Conservation (phyloP, 2,329 filamentous ascomycete species). For the Pseudopyricularia javanii region DNA sequence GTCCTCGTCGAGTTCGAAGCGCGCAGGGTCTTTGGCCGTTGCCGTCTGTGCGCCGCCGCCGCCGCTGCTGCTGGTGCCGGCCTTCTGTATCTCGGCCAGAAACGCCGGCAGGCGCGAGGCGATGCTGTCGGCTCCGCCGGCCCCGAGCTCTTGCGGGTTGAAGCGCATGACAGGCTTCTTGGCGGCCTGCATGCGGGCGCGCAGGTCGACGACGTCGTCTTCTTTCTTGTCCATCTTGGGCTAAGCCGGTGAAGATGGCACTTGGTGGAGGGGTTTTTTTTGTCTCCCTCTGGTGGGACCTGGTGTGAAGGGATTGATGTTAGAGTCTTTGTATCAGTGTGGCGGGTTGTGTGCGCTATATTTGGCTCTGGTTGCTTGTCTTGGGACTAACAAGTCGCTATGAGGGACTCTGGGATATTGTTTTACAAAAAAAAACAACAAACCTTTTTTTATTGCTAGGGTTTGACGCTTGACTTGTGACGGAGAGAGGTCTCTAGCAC, state of each 20-base stretch:
- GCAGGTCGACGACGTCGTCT: conserved; percentile 11
- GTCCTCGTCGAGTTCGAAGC: conserved; percentile 11
- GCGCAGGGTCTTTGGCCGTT: background rate
- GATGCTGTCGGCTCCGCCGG: conserved; percentile 6
- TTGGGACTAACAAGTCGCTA: no score
- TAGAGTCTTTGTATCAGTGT: conserved; percentile 5
- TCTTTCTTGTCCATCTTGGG: conserved; percentile 6
- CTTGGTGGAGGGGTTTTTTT: background rate
- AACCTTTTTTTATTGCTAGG: no score
- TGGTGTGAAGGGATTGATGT: conserved; percentile 6
- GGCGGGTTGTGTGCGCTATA: conserved; percentile 9
- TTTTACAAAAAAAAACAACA: no score
- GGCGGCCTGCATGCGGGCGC: conserved; percentile 2
- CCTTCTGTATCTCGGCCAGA: conserved; percentile 8
- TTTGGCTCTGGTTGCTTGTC: conserved; percentile 6
- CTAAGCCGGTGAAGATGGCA: background rate
- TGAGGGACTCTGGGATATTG: no score
- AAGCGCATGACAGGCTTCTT: conserved; percentile 11
- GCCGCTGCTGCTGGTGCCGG: background rate
- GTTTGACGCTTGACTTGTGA: no score
- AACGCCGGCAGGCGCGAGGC: conserved; percentile 12
- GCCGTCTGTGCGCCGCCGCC: conserved; percentile 1
- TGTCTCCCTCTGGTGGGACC: background rate
- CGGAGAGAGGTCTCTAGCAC: no score
- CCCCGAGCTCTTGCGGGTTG: conserved; percentile 9